Evolutionary conservation across 2,329 filamentous ascomycete genomes (phyloP).

Genomic region (Cercospora zeae-maydis): DNA sequence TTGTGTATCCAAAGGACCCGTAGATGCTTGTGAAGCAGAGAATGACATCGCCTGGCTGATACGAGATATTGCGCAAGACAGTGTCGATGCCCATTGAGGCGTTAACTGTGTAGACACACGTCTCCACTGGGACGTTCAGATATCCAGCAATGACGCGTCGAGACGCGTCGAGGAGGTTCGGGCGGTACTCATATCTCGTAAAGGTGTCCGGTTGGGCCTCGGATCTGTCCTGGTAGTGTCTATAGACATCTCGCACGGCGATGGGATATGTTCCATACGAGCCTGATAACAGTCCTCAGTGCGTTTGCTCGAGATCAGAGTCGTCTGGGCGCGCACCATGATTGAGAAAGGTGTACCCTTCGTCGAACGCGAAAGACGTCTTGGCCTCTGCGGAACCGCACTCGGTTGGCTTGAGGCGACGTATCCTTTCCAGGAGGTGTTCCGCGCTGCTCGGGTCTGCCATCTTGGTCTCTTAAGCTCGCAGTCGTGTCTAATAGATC

Average conservation of each 20-base stretch:
- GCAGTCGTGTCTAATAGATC: too few species aligned
- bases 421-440: neutral
- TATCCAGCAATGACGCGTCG: constrained; percentile 62
- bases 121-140: constrained; percentile 62
- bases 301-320: neutral
- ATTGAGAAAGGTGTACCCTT: constrained; percentile 6
- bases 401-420: neutral
- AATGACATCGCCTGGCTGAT: constrained; percentile 68
- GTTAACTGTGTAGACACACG: constrained; percentile 74
- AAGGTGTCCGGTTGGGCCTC: constrained; percentile 72
- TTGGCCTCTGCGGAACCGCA: constrained; percentile 4
- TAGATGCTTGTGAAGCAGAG: constrained; percentile 77
- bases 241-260: constrained; percentile 58
- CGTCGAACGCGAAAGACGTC: neutral
- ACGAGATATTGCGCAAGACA: constrained; percentile 68
- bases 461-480: neutral
- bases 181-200: constrained; percentile 63
- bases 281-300: constrained; percentile 44
- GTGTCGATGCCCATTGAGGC: constrained; percentile 75
- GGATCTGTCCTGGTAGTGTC: constrained; percentile 60
- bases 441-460: neutral
- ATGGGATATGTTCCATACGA: constrained; percentile 76
- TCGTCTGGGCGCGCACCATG: neutral
- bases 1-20: constrained; percentile 67
- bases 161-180: constrained; percentile 59